These are phyloP conservation scores for Pleurotus pulmonarius DNA, from an alignment of 768 basidiomycete genomes.

Conservation along the genomic window DNA sequence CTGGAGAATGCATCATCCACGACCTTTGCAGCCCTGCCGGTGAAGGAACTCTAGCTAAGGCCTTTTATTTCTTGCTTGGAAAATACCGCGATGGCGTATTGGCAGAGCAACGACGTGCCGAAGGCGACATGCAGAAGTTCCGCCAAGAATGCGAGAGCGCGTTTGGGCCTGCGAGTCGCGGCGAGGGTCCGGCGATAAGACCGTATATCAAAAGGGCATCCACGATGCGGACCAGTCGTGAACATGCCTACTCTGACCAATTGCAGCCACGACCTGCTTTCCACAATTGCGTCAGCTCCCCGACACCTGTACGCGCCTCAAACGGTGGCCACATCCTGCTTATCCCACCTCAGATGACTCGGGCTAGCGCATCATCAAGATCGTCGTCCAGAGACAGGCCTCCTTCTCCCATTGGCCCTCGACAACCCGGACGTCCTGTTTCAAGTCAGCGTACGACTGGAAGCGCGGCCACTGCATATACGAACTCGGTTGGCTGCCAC, in stretches of 20 bases:
- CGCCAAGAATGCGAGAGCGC: slow-evolving; percentile 2
- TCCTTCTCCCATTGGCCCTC: slow-evolving; percentile 49
- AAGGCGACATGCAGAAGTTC: slow-evolving; percentile 37
- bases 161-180: background rate
- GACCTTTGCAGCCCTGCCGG: slow-evolving; percentile 72
- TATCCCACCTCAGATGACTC: background rate
- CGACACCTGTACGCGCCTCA: slow-evolving; percentile 3
- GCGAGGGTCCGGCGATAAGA: background rate
- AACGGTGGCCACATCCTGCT: background rate
- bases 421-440: slow-evolving; percentile 27
- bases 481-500: background rate
- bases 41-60: slow-evolving; percentile 74
- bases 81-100: slow-evolving; percentile 63
- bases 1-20: slow-evolving; percentile 45
- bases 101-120: slow-evolving; percentile 34
- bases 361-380: background rate
- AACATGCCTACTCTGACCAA: slow-evolving; percentile 23
- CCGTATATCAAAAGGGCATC: slow-evolving; percentile 7
- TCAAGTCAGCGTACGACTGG: slow-evolving; percentile 5
- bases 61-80: slow-evolving; percentile 82
- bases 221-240: background rate
- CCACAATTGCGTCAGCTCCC: slow-evolving; percentile 5
- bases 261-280: background rate
- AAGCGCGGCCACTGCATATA: background rate
- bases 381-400: slow-evolving; percentile 33